These are phyloP conservation scores for Colletotrichum godetiae DNA, from an alignment of 2,329 filamentous ascomycete species.

Conservation along the genomic window DNA sequence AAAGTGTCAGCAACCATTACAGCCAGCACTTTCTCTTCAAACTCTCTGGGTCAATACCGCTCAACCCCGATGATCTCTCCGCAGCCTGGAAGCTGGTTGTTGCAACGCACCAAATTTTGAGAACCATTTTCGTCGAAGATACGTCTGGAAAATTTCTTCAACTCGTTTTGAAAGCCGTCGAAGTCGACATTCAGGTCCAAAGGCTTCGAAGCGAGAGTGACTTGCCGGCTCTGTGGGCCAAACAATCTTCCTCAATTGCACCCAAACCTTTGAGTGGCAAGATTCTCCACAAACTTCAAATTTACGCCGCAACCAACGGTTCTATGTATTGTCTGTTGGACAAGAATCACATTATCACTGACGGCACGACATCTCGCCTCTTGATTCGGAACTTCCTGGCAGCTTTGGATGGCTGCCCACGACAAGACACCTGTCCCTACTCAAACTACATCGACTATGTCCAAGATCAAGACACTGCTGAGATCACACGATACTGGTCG, in stretches of 20 bases:
- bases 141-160: neutral
- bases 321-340: constrained; percentile 12
- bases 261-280: neutral
- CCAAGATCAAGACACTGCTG: neutral
- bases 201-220: neutral
- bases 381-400: constrained; percentile 8
- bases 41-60: neutral
- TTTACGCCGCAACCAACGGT: neutral
- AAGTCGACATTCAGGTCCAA: neutral
- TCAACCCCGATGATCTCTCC: neutral
- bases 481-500: constrained; percentile 7
- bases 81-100: constrained; percentile 16
- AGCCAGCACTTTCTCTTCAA: constrained; percentile 20
- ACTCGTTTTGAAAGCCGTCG: neutral
- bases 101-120: neutral
- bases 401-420: neutral
- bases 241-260: neutral
- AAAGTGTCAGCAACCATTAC: neutral
- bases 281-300: neutral
- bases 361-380: constrained; percentile 20
- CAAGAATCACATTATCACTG: constrained; percentile 27
- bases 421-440: neutral
- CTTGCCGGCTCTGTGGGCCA: neutral
- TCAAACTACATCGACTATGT: constrained; percentile 13
- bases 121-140: constrained; percentile 8